Evolutionary conservation across 768 basidiomycete species (phyloP).

Genomic region (Naganishia vishniacii): DNA sequence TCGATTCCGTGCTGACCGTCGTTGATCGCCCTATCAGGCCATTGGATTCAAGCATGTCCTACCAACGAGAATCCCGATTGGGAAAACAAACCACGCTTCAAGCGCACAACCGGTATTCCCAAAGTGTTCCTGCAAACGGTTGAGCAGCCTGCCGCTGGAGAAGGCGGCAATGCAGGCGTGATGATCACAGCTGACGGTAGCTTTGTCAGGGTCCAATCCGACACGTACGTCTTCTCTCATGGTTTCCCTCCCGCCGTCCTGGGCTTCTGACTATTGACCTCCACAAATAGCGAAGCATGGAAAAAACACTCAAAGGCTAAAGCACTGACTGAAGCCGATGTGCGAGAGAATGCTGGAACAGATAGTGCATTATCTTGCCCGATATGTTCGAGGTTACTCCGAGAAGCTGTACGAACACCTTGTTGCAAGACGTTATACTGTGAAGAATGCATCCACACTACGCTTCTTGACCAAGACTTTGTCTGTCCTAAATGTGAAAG

Average conservation of each 20-base stretch:
- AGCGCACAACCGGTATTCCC: constrained; percentile 96
- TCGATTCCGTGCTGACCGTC: too few relatives aligned
- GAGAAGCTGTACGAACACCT: constrained; percentile 90
- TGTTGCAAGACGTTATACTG: constrained; percentile 88
- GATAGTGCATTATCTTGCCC: constrained; percentile 77
- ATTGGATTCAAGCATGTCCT: constrained; percentile 99
- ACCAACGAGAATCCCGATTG: constrained; percentile 94
- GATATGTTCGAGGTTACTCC: constrained; percentile 86
- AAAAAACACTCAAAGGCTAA: constrained; percentile 75
- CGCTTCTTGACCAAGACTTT: constrained; percentile 91
- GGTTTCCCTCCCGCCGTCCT: background rate
- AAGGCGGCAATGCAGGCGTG: constrained; percentile 63
- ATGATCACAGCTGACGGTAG: constrained; percentile 99
- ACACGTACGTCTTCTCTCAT: constrained; percentile 63
- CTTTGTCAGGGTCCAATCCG: constrained; percentile 94
- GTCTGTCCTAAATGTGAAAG: constrained; percentile 83
- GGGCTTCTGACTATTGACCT: background rate
- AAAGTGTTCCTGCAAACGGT: constrained; percentile 95
- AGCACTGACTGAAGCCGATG: constrained; percentile 75
- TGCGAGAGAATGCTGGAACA: constrained; percentile 71
- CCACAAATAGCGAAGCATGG: constrained; percentile 91
- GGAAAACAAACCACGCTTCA: constrained; percentile 89
- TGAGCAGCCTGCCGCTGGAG: constrained; percentile 58
- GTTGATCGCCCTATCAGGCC: constrained; percentile 57
- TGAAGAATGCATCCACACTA: constrained; percentile 94